Evolutionary conservation across 805 yeast genomes (phyloP), one percentile per base, ranked within the genome.

Genomic region (Saturnispora serradocipensis): DNA sequence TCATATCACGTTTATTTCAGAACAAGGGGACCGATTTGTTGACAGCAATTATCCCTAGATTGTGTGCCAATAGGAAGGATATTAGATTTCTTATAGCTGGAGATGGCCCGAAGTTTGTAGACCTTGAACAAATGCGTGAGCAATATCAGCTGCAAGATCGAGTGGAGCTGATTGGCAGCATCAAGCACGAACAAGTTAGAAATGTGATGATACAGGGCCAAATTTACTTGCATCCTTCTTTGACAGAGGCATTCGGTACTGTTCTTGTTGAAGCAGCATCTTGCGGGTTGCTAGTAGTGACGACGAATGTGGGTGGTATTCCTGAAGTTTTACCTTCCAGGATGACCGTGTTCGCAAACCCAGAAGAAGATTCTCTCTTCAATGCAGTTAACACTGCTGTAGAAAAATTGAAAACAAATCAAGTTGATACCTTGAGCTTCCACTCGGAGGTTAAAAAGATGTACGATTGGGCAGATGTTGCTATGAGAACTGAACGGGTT

Each of bases 171-270:
- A 73, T 88, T 34, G 99, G 99, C 1, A 82, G 89, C 13, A 85
- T 93, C 0, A 80, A 85, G 40, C 99, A 93, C 64, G 98, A 93
- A 64, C 83, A 86, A 58, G 99, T 93, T 8, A 72, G 98, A 46
- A 88, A 90, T 58, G 86, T 91, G 11, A 88, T 93, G 96, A 81
- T 89, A 5, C 78, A 81, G 56, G 99, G 99, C 18, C 95, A 93
- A 60, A 91, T 93, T 10, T 93, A 90, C 64, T 67, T 93, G 28
- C 98, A 93, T 67, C 90, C 99, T 0, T 83, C 97, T 0, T 72
- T 93, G 40, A 93, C 98, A 0, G 99, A 93, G 65, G 99, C 98
- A 0, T 93, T 93, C 68, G 99, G 99, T 2, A 93, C 99, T 0
- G 98, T 88, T 0, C 70, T 93, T 10, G 96, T 93, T 0, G 99